A percentile compares a stretch with the other conserved stretches of the same genome.
Conservation (phyloP, 345 rosid genomes). For the Mangifera indica region DNA sequence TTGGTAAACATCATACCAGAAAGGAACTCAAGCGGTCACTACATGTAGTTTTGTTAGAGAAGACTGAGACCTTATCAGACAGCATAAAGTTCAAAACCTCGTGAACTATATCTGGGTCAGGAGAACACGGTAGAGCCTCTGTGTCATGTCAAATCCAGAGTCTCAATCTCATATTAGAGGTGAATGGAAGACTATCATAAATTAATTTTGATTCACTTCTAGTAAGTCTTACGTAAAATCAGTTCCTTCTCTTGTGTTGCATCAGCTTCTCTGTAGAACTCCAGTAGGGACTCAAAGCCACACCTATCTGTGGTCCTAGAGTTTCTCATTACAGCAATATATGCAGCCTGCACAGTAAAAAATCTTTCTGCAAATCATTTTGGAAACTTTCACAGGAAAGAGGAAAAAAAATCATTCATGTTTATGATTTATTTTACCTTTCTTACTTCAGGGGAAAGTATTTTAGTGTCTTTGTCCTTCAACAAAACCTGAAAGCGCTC, state of each 20-base stretch:
- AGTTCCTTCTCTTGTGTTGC: conserved; percentile 42
- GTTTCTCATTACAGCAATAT: conserved; percentile 40
- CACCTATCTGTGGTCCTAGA: conserved; percentile 24
- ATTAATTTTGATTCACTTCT: background rate
- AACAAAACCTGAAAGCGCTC: conserved; percentile 30
- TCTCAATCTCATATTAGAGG: background rate
- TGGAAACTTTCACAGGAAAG: background rate
- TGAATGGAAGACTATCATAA: background rate
- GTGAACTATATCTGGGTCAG: conserved; percentile 32
- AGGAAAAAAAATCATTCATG: background rate
- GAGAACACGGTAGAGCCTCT: conserved; percentile 34
- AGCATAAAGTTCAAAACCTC: conserved; percentile 34
- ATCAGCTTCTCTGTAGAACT: conserved; percentile 45
- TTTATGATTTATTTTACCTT: conserved; percentile 22
- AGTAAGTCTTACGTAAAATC: conserved; percentile 29
- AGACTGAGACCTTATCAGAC: conserved; percentile 30
- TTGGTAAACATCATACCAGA: background rate
- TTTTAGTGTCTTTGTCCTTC: conserved; percentile 24
- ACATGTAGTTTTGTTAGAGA: background rate
- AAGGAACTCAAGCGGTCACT: background rate
- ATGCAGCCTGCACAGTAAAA: conserved; percentile 37
- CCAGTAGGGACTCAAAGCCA: conserved; percentile 38
- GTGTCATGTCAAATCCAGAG: background rate
- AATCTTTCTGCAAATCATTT: background rate
- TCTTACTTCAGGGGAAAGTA: conserved; percentile 38